Percentiles rank a stretch among this genome's conserved stretches.
phyloP scores from a whole-genome alignment of 768 basidiomycete genomes.

The Serpula lacrymans region DNA sequence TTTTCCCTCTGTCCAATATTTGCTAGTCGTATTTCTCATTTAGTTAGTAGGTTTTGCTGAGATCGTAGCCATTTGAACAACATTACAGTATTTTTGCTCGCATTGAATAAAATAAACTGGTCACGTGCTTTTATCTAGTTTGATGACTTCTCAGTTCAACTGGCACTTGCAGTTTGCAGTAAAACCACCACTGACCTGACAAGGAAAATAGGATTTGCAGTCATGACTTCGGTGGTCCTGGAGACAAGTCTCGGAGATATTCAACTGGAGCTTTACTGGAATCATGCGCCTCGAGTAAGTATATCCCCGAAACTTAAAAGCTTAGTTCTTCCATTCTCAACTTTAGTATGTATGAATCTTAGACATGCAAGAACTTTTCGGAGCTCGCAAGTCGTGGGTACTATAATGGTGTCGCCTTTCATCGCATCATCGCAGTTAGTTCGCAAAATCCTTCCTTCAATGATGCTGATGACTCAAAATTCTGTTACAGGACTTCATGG shows the following conservation, averaged over 20 bases:
- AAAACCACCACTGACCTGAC: too few relatives aligned
- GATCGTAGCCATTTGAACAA: too few relatives aligned
- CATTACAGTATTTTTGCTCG: too few relatives aligned
- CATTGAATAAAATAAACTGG: too few relatives aligned
- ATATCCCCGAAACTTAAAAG: not conserved
- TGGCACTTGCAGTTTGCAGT: not conserved
- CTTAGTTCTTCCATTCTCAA: slow-evolving; percentile 7
- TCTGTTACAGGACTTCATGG: slow-evolving; percentile 82
- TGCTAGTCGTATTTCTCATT: too few relatives aligned
- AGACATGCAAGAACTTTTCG: slow-evolving; percentile 96
- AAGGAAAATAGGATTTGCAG: too few relatives aligned
- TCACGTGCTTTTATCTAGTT: too few relatives aligned
- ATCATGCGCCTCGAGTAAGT: slow-evolving; percentile 76
- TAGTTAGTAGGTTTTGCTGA: too few relatives aligned
- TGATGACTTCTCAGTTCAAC: not conserved
- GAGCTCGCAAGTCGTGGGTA: slow-evolving; percentile 90
- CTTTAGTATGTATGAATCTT: slow-evolving; percentile 12
- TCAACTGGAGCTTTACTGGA: slow-evolving; percentile 88
- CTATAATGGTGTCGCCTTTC: slow-evolving; percentile 88
- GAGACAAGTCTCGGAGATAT: slow-evolving; percentile 87
- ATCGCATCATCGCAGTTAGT: slow-evolving; percentile 84
- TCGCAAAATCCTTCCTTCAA: not conserved
- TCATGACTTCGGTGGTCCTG: slow-evolving; percentile 60
- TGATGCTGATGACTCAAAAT: slow-evolving; percentile 1
- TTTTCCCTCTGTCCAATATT: slow-evolving; percentile 16